Evolutionary conservation across 1,284 basidiomycete species (phyloP).

Genomic region (Puccinia triticina): DNA sequence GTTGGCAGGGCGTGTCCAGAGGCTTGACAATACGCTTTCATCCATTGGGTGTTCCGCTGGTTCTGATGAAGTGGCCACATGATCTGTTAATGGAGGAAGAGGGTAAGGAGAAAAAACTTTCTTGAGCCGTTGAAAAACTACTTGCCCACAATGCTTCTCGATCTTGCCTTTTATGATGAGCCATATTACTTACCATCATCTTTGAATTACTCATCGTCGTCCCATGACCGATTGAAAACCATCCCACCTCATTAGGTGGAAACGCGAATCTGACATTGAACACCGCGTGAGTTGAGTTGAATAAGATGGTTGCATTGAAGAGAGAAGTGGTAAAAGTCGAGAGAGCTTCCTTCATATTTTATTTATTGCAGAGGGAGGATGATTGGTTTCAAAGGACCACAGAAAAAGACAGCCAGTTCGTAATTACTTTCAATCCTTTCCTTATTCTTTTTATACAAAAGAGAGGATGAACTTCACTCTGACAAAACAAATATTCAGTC

Average conservation of each 20-base stretch:
- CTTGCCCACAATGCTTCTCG: background rate
- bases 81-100: slow-evolving; percentile 23
- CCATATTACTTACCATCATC: slow-evolving; percentile 48
- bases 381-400: background rate
- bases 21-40: slow-evolving; percentile 39
- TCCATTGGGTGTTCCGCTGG: slow-evolving; percentile 12
- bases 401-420: background rate
- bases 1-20: slow-evolving; percentile 47
- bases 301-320: slow-evolving; percentile 32
- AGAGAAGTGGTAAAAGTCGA: slow-evolving; percentile 19
- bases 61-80: slow-evolving; percentile 26
- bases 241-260: slow-evolving; percentile 27
- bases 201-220: slow-evolving; percentile 49
- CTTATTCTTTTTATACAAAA: background rate
- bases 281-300: slow-evolving; percentile 42
- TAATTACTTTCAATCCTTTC: too few relatives aligned
- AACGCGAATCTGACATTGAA: slow-evolving; percentile 31
- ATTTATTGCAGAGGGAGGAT: background rate
- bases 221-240: slow-evolving; percentile 48
- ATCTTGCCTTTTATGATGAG: background rate
- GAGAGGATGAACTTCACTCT: background rate
- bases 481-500: background rate
- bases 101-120: background rate
- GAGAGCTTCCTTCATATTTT: background rate
- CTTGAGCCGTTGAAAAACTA: background rate